These are phyloP conservation scores for Penicillium sp. DNA, from an alignment of 2,329 filamentous ascomycete genomes.

Conservation along the genomic window DNA sequence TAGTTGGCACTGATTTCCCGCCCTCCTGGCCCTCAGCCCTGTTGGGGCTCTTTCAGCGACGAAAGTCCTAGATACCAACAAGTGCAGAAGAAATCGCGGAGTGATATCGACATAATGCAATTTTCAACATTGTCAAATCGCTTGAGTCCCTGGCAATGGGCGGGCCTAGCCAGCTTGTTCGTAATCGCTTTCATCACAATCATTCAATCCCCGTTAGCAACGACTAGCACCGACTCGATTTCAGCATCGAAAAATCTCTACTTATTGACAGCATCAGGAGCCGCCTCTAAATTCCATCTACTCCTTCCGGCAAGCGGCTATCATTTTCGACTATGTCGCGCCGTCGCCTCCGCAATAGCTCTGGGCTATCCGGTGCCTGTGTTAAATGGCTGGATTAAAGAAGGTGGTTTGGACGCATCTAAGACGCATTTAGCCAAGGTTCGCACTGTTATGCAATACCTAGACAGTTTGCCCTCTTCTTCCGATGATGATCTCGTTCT, in stretches of 20 bases:
- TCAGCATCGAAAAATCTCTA: slow-evolving; percentile 1
- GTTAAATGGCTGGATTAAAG: slow-evolving; percentile 26
- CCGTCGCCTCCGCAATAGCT: slow-evolving; percentile 17
- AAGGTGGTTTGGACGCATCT: slow-evolving; percentile 22
- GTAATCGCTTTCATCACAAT: slow-evolving; percentile 19
- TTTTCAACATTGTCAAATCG: slow-evolving; percentile 11
- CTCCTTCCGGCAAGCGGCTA: slow-evolving; percentile 20
- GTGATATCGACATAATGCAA: slow-evolving; percentile 9
- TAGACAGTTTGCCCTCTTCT: slow-evolving; percentile 17
- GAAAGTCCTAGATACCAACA: not conserved
- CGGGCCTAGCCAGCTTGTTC: slow-evolving; percentile 16
- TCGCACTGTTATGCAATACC: slow-evolving; percentile 23
- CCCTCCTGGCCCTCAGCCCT: not conserved
- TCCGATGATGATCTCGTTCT: slow-evolving; percentile 24
- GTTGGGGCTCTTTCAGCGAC: not conserved
- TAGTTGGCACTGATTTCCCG: not conserved
- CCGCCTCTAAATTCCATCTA: slow-evolving; percentile 21
- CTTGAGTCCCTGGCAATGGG: slow-evolving; percentile 23
- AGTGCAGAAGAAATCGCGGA: not conserved
- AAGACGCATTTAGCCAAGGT: slow-evolving; percentile 26
- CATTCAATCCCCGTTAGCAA: slow-evolving; percentile 12
- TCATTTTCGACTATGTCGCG: slow-evolving; percentile 24
- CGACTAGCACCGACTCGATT: slow-evolving; percentile 7
- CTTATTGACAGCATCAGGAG: not conserved
- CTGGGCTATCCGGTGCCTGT: slow-evolving; percentile 23